phyloP scores from a whole-genome alignment of 1,284 basidiomycete species.

The Uromyces viciae-fabae region DNA sequence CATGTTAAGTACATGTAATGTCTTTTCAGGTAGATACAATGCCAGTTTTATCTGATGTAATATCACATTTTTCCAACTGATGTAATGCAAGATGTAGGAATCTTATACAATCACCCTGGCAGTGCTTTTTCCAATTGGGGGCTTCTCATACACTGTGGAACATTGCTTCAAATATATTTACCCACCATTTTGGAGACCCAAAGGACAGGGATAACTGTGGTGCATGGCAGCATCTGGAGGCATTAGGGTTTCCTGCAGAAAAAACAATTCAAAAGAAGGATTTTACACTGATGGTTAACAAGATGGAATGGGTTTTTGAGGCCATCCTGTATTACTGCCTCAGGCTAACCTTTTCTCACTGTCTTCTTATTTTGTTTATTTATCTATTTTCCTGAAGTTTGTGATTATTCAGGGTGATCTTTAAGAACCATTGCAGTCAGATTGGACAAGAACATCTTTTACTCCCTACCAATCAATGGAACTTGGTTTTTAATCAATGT shows the following conservation, averaged over 20 bases:
- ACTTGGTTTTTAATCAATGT: not conserved
- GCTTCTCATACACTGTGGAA: not conserved
- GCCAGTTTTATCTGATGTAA: no score
- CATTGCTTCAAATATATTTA: not conserved
- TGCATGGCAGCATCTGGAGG: not conserved
- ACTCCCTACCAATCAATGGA: not conserved
- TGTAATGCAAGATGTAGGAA: no score
- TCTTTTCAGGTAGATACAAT: no score
- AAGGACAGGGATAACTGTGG: not conserved
- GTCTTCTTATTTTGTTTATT: no score
- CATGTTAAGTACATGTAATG: no score
- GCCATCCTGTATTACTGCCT: slow-evolving; percentile 17
- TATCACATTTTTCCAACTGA: no score
- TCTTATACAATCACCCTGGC: no score
- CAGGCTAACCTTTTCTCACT: not conserved
- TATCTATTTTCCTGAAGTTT: not conserved
- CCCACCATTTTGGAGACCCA: not conserved
- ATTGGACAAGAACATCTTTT: not conserved
- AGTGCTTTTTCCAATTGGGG: not conserved
- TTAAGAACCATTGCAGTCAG: not conserved
- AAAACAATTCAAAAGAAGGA: not conserved
- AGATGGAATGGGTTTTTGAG: not conserved
- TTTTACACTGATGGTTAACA: not conserved
- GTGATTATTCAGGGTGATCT: not conserved
- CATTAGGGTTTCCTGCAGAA: not conserved